Conservation (phyloP, 2,329 filamentous ascomycete genomes). For the Pyricularia grisea region DNA sequence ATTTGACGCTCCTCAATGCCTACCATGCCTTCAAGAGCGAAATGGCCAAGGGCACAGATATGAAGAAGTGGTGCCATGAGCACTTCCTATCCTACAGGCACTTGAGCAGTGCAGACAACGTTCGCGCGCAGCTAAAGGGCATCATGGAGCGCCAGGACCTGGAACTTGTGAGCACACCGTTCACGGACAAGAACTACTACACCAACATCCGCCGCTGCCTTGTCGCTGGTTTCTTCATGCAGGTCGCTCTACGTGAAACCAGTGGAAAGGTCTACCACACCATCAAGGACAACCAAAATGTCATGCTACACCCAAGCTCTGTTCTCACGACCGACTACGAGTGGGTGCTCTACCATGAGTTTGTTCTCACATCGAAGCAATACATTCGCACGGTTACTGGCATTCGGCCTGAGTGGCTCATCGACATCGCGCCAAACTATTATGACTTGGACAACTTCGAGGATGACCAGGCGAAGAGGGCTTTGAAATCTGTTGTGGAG, state of each 20-base stretch:
- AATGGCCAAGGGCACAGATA: constrained; percentile 55
- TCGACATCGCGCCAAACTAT: constrained; percentile 90
- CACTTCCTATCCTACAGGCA: constrained; percentile 89
- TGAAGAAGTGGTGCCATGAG: constrained; percentile 91
- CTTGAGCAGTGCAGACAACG: constrained; percentile 86
- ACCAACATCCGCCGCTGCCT: constrained; percentile 91
- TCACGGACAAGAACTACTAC: constrained; percentile 96
- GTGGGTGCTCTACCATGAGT: constrained; percentile 98
- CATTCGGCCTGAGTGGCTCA: constrained; percentile 86
- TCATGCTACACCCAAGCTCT: constrained; percentile 87
- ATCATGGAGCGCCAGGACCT: constrained; percentile 94
- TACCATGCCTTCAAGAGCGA: constrained; percentile 92
- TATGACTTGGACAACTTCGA: constrained; percentile 79
- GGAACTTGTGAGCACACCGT: constrained; percentile 79
- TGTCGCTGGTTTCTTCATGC: constrained; percentile 97
- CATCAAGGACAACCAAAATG: constrained; percentile 91
- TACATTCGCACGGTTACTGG: constrained; percentile 92
- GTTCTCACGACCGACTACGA: constrained; percentile 83
- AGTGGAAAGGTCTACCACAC: constrained; percentile 87
- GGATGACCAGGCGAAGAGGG: constrained; percentile 68
- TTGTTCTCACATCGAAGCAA: constrained; percentile 95
- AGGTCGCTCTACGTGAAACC: constrained; percentile 88
- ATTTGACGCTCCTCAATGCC: constrained; percentile 91
- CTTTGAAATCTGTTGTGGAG: constrained; percentile 46
- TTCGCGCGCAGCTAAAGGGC: constrained; percentile 80